phyloP scores from a whole-genome alignment of 2,329 filamentous ascomycete genomes.

The Teratosphaeria gauchensis region DNA sequence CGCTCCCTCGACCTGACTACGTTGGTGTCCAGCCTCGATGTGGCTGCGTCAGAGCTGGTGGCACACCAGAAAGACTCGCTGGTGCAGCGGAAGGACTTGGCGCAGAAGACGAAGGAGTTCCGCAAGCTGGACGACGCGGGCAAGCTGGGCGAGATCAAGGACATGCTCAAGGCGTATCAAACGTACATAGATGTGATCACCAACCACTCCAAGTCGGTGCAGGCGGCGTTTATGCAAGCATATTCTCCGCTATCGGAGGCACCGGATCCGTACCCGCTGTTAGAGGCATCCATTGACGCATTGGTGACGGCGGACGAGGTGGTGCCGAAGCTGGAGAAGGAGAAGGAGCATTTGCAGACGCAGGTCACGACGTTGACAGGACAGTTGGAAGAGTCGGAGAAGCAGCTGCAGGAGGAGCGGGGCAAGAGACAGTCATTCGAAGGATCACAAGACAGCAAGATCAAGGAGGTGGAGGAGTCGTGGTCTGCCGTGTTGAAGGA shows the following conservation, averaged over 20 bases:
- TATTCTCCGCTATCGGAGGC: slow-evolving; percentile 93
- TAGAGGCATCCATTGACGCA: slow-evolving; percentile 93
- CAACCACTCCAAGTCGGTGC: slow-evolving; percentile 89
- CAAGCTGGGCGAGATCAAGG: slow-evolving; percentile 83
- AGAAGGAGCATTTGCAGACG: slow-evolving; percentile 79
- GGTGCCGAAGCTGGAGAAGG: slow-evolving; percentile 75
- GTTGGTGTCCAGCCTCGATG: slow-evolving; percentile 77
- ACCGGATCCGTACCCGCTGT: slow-evolving; percentile 88
- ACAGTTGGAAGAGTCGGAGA: slow-evolving; percentile 76
- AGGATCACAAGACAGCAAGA: slow-evolving; percentile 63
- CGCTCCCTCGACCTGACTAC: slow-evolving; percentile 81
- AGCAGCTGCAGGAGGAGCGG: slow-evolving; percentile 68
- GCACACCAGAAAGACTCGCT: slow-evolving; percentile 90
- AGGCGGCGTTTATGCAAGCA: slow-evolving; percentile 82
- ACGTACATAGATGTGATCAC: slow-evolving; percentile 93
- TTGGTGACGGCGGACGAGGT: slow-evolving; percentile 88
- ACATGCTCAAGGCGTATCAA: slow-evolving; percentile 80
- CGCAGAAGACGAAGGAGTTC: slow-evolving; percentile 99
- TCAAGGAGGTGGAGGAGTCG: slow-evolving; percentile 81
- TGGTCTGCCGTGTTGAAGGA: slow-evolving; percentile 87
- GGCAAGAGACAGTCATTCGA: slow-evolving; percentile 65
- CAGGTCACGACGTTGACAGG: slow-evolving; percentile 64
- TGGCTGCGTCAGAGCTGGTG: slow-evolving; percentile 90
- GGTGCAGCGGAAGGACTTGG: slow-evolving; percentile 88
- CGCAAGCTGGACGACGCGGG: slow-evolving; percentile 81